Base-by-base conservation (phyloP, 2,329 filamentous ascomycete species). In the Hypoxylon sp. region DNA sequence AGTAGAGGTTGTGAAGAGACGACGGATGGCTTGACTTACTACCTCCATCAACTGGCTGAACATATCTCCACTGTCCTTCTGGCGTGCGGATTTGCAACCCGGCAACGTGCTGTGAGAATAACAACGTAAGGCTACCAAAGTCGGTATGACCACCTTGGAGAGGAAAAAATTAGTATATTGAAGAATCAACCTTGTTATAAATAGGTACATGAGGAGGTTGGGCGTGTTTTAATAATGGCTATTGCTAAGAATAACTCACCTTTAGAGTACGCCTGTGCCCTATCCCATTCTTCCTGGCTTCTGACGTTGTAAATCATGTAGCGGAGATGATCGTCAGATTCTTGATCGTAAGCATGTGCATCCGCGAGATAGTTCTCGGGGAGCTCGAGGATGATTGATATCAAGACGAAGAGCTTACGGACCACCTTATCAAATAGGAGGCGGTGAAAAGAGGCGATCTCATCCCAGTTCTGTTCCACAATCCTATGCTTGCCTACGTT, bases 91-190 rank as follows among this genome's bases (percentile, higher is more conserved):
- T 82, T 71, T 88, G 85, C 10, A 88, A 77, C 0, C 82, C 85
- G 0, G 85, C 84, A 13, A 88, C 81, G 0, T 85, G 86, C 65
- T 88, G 86, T 0, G 85, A 81, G 78, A 88, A 88, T 0, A 88
- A 80, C 5, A 88, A 76, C 0, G 86, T 87, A 0, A 87, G 75
- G 51, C 69, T 75, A 17, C 75, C 75, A 32, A 75, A 76, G 56
- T 76, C 75, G 9, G 74, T 76, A 23, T 75, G 75, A 2, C 84
- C 84, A 2, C 80, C 53, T 57, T 32, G 9, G 6, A 13, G 28
- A 11, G 6, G n/a, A n/a, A 28, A 38, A 6, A 25, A 3, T 41
- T 19, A 41, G 17, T 41, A 41, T 41, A 5, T 19, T 10, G 2
- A 41, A 17, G 13, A 41, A 17, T 17, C 10, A 9, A n/a, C n/a